Base-by-base conservation (phyloP, 257 asterid species). In the Prunella vulgaris region DNA sequence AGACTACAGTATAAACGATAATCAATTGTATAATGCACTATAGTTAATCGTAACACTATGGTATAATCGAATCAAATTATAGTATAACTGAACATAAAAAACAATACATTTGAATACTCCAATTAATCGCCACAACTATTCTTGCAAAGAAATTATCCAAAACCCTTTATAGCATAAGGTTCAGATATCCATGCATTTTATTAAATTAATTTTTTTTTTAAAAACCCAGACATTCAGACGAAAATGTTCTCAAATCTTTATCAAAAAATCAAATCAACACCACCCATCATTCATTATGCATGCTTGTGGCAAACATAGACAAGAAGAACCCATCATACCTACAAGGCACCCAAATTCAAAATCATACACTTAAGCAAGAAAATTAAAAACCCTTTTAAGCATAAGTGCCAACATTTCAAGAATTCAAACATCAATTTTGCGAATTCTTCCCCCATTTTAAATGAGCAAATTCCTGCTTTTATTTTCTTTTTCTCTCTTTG, bases 321-420 rank as follows among this genome's bases (percentile, higher is more conserved):
- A 93, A 76, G 93, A 93, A 93, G 82, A 93, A 93, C 70, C 99
- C 99, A 90, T 93, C 97, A 62, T 90, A 93, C 99, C 97, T 93
- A 82, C 84, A 82, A 84, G 21, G 79, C 77, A 53, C 78, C 82
- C 60, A 74, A 51, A 69, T 64, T 61, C 25, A 32, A 22, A 74
- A 64, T 30, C 21, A 46, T 35, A 53, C 7, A 25, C 25, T 32
- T 27, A 7, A 57, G 48, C 40, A 46, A 35, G 52, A 8, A 18
- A 37, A 57, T 5, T 14, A 46, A 40, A 30, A 79, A 54, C 20
- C 79, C 72, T 9, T 58, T 35, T 24, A 33, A 42, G 60, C 59
- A 25, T 5, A 64, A 58, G 5, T 49, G 2, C 77, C 70, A 25
- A 57, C 35, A 73, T 4, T 28, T 59, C 22, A 81, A 63, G 32